Percentiles rank a stretch among this genome's conserved stretches.
Conservation (phyloP, 164 flowering plant genomes). For the Paratinospora sagittata region DNA sequence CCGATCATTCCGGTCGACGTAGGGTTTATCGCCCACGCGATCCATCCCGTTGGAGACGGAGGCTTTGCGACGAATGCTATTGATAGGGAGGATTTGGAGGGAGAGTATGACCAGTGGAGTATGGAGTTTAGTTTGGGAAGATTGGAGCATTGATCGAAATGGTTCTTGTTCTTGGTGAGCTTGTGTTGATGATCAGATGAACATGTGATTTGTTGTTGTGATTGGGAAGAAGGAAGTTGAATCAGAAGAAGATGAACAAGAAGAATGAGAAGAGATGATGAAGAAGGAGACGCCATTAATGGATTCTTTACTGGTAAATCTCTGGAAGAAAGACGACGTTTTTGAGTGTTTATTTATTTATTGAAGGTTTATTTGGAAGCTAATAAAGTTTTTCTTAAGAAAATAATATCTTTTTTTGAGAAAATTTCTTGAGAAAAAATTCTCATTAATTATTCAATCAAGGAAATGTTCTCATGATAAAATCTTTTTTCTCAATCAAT, state of each 20-base stretch:
- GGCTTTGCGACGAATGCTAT: conserved; percentile 44
- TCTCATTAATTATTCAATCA: too few species aligned
- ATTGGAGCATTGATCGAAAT: conserved; percentile 32
- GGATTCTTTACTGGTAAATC: neutral
- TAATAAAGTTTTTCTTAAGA: too few species aligned
- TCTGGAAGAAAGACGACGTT: too few species aligned
- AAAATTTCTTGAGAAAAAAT: too few species aligned
- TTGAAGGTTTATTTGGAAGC: too few species aligned
- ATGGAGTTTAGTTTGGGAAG: conserved; percentile 36
- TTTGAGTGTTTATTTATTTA: too few species aligned
- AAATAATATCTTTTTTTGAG: too few species aligned
- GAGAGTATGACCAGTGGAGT: conserved; percentile 45
- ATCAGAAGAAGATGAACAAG: neutral
- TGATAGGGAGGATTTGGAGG: conserved; percentile 28
- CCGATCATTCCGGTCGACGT: conserved; percentile 39
- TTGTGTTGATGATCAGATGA: conserved; percentile 33
- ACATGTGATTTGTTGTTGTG: conserved; percentile 34
- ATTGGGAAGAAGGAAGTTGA: conserved; percentile 12
- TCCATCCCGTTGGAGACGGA: conserved; percentile 38
- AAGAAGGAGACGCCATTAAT: neutral
- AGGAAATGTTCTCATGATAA: too few species aligned
- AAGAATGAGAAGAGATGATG: neutral
- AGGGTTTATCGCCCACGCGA: conserved; percentile 64
- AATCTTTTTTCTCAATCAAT: too few species aligned
- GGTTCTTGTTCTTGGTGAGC: conserved; percentile 19